Percentiles rank a stretch among this genome's conserved stretches.
phyloP scores from a whole-genome alignment of 257 asterid species.

The Marsdenia floribunda region DNA sequence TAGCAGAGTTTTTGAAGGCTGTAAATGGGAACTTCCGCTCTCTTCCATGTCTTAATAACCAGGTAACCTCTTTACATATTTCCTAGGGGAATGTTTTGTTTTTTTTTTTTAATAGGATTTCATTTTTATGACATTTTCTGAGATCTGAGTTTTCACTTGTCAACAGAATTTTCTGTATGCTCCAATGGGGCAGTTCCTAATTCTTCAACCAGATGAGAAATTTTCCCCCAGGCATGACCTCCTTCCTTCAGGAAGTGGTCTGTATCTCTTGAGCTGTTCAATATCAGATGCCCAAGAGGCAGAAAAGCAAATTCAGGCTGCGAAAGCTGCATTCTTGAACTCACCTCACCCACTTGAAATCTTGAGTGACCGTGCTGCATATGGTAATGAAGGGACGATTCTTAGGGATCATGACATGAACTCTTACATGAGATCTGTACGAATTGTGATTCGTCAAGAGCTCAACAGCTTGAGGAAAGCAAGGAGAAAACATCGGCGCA shows the following conservation, averaged over 20 bases:
- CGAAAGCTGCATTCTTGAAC: slow-evolving; percentile 55
- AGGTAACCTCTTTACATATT: slow-evolving; percentile 39
- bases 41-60: slow-evolving; percentile 72
- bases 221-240: slow-evolving; percentile 87
- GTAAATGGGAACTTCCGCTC: slow-evolving; percentile 73
- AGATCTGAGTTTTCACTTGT: neutral
- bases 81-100: neutral
- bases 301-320: slow-evolving; percentile 61
- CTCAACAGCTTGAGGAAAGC: slow-evolving; percentile 50
- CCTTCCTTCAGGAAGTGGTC: slow-evolving; percentile 86
- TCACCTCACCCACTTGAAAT: slow-evolving; percentile 96
- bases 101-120: neutral
- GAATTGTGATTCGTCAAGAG: slow-evolving; percentile 65
- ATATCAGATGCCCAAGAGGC: slow-evolving; percentile 36
- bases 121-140: neutral
- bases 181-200: slow-evolving; percentile 84
- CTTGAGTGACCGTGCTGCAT: slow-evolving; percentile 76
- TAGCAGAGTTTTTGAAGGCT: slow-evolving; percentile 84
- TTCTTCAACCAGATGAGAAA: slow-evolving; percentile 79
- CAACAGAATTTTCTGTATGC: slow-evolving; percentile 69
- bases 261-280: slow-evolving; percentile 52
- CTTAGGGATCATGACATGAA: slow-evolving; percentile 88
- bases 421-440: slow-evolving; percentile 56
- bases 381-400: slow-evolving; percentile 79
- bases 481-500: slow-evolving; percentile 47